Percentiles rank a stretch among this genome's conserved stretches.
Conservation (phyloP, 306 rosid genomes). For the Cercis canadensis region DNA sequence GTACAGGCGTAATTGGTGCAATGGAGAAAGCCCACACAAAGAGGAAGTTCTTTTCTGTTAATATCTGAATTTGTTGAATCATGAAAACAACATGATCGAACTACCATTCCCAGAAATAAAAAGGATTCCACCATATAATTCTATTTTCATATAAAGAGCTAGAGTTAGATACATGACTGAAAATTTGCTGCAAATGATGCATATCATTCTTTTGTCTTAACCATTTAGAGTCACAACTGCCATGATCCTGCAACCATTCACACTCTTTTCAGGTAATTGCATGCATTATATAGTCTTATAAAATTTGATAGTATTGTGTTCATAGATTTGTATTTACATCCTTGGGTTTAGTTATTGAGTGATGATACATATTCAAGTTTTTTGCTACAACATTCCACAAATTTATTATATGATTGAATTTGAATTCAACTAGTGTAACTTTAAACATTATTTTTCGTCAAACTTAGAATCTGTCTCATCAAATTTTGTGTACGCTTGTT, state of each 20-base stretch:
- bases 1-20: constrained; percentile 40
- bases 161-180: neutral
- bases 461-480: too few species aligned
- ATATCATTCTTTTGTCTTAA: constrained; percentile 1
- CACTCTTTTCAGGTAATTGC: constrained; percentile 38
- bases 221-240: constrained; percentile 26
- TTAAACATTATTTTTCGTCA: too few species aligned
- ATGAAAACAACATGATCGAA: constrained; percentile 66
- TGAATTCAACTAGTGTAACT: too few species aligned
- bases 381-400: too few species aligned
- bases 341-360: neutral
- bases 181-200: constrained; percentile 8
- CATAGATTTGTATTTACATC: neutral
- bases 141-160: constrained; percentile 2
- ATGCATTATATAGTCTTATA: neutral
- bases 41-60: constrained; percentile 30
- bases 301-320: neutral
- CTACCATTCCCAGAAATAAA: constrained; percentile 51
- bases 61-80: constrained; percentile 53
- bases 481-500: too few species aligned
- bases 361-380: too few species aligned
- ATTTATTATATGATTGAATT: too few species aligned
- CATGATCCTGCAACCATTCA: constrained; percentile 36
- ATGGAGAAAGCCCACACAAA: constrained; percentile 37
- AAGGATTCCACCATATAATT: constrained; percentile 38